Base-by-base conservation (phyloP, 371 early-diverging fungal species). In the Funneliformis caledonium region DNA sequence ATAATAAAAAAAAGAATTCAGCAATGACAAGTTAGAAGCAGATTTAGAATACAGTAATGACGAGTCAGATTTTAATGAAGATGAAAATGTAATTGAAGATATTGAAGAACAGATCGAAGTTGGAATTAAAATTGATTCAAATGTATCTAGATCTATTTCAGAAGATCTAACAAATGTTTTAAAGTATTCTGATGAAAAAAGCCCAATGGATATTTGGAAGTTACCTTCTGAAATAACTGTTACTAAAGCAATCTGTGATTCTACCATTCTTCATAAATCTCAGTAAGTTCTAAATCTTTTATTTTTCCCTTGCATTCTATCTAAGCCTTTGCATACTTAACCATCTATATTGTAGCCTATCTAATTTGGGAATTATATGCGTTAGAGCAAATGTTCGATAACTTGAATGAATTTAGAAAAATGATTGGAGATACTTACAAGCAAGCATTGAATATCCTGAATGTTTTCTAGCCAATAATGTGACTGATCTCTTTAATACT, bases 391-490 rank as follows among this genome's bases (percentile, higher is more conserved):
- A 67, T n/a, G 7, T 67, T 31, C 4, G 67, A 31, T 4, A 50
- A 47, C 45, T 47, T 33, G 72, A 72, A 47, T 72, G 72, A 47
- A 43, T 72, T 72, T 5, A 72, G 50, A 11, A 72, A 48, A 26
- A 47, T 33, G 72, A 72, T 72, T 72, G 72, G 45, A 45, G 26
- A 19, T 72, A 72, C 26, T 72, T 72, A 48, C 14, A 48, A 19
- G 37, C 8, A 72, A 72, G 73, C 33, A 33, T 50, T 72, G 73
- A 31, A 72, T 50, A 48, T 72, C 73, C 73, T 19, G 9, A 48
- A 47, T 48, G 6, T n/a, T n/a, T n/a, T n/a, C n/a, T n/a, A n/a
- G n/a, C n/a, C 16, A 22, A 2, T 72, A 3, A 16, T n/a, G 37
- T 26, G 47, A 42, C 19, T 10, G 45, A 42, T 72, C 73, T 50